Evolutionary conservation across 305 asterid genomes (phyloP).

Genomic region (Fraxinus sp.): DNA sequence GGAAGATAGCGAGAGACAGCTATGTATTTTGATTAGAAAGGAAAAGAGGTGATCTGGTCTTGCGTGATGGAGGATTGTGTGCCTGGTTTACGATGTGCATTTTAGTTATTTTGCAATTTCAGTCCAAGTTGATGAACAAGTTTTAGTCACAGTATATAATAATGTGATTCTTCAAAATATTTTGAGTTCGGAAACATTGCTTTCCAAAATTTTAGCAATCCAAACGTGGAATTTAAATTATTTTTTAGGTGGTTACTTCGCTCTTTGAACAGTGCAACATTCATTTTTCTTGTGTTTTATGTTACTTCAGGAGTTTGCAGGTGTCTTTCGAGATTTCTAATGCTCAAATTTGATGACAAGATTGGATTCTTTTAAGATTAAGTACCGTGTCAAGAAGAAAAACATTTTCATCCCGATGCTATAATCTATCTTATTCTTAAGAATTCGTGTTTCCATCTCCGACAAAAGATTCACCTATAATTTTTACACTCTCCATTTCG

Average conservation of each 20-base stretch:
- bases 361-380: no score
- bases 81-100: not conserved
- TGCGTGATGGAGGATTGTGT: not conserved
- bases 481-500: not conserved
- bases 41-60: not conserved
- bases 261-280: not conserved
- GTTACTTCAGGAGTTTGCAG: not conserved
- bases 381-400: no score
- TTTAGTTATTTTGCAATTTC: not conserved
- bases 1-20: not conserved
- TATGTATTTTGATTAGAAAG: not conserved
- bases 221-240: not conserved
- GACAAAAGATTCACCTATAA: not conserved
- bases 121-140: not conserved
- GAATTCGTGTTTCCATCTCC: not conserved
- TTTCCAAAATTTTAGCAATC: not conserved
- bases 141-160: not conserved
- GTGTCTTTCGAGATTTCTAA: not conserved
- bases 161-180: not conserved
- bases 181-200: not conserved
- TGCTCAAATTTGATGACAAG: not conserved
- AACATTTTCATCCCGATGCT: not conserved
- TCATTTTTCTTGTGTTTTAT: not conserved
- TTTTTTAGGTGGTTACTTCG: not conserved
- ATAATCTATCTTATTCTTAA: not conserved